Evolutionary conservation across 2,329 filamentous ascomycete species (phyloP).

Genomic region (Fusarium sp.): DNA sequence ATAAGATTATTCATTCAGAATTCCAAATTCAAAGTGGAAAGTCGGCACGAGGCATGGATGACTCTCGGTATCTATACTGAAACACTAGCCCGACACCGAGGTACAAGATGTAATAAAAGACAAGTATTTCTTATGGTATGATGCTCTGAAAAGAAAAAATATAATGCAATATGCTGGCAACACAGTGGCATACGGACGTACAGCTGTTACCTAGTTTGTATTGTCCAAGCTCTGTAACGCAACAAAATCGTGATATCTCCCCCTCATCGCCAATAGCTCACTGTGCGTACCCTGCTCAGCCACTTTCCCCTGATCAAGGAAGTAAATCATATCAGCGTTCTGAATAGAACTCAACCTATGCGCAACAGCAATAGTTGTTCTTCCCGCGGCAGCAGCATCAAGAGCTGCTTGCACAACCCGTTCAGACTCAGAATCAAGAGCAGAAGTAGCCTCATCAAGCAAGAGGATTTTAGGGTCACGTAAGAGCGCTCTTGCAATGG

Average conservation of each 20-base stretch:
- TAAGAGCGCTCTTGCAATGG: slow-evolving; percentile 88
- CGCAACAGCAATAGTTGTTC: slow-evolving; percentile 93
- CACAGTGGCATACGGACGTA: no score
- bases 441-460: slow-evolving; percentile 83
- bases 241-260: slow-evolving; percentile 81
- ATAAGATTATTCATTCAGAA: no score
- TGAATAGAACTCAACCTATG: slow-evolving; percentile 93
- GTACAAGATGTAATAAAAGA: no score
- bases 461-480: slow-evolving; percentile 51
- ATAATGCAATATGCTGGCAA: no score
- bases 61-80: no score
- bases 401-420: slow-evolving; percentile 83
- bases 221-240: slow-evolving; percentile 72
- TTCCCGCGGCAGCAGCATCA: slow-evolving; percentile 84
- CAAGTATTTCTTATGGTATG: no score
- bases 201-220: no score
- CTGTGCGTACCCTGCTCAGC: slow-evolving; percentile 85
- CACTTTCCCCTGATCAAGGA: slow-evolving; percentile 90
- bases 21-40: no score
- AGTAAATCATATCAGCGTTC: slow-evolving; percentile 93
- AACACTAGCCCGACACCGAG: no score
- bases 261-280: slow-evolving; percentile 75
- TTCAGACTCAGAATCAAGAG: slow-evolving; percentile 80
- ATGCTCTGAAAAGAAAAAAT: no score
- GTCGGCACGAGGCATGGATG: no score